Base-by-base conservation (phyloP, 164 flowering plant species). In the Paratinospora sagittata region DNA sequence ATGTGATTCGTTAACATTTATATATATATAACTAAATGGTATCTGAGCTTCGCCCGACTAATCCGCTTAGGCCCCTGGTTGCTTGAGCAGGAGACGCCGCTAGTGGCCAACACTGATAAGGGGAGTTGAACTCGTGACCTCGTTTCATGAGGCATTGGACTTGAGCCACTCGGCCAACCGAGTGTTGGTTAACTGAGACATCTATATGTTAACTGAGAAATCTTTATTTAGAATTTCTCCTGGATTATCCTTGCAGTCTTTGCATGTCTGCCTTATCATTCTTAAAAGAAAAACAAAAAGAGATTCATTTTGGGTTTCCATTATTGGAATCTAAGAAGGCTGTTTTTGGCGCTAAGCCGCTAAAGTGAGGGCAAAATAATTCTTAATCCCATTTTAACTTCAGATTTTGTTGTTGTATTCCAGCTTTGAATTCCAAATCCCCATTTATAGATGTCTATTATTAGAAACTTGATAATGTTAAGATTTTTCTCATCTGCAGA, bases 401-500 rank as follows among this genome's bases (percentile, higher is more conserved):
- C 24, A 55, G 34, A 19, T 19, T 16, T n/a, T 6, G 4, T 43
- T 43, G 47, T 43, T 43, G 3, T n/a, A n/a, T 55, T 55, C 61
- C 61, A 17, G 7, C 24, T 55, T 55, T 19, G 6, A 10, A 55
- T 55, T 19, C 9, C 24, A 55, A 10, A 43, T n/a, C 24, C 24
- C 26, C 24, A 55, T 43, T 9, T 43, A 43, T 41, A 8, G 45
- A 21, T 73, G 16, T 58, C 36, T 52, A 14, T 26, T 26, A 0
- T 27, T 2, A 10, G 14, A 43, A 43, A 9, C 14, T 43, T 14
- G 3, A 27, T n/a, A 19, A 3, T 26, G 63, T 30, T 67, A 5
- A n/a, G 14, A 65, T 14, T 41, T 63, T 27, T 68, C 23, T 27
- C 30, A 6, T 55, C 24, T 26, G 55, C 88, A 92, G 98, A 89